Evolutionary conservation across 2,329 filamentous ascomycete species (phyloP).

Genomic region (Talaromyces sp.): DNA sequence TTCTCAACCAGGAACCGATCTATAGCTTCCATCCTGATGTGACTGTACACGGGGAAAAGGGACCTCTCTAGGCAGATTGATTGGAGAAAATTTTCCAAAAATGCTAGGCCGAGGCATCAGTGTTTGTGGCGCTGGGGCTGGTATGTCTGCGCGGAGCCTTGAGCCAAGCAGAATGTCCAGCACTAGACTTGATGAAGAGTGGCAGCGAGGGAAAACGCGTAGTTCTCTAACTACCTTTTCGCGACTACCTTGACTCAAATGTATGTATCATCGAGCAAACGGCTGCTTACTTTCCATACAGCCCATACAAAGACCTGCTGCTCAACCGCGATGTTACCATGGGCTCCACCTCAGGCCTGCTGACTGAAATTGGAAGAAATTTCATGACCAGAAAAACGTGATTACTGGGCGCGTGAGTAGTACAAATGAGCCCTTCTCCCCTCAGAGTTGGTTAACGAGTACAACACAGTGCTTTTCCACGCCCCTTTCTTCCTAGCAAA

Average conservation of each 20-base stretch:
- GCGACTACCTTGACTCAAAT: background rate
- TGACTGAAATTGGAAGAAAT: background rate
- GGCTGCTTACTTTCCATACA: background rate
- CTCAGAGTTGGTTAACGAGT: background rate
- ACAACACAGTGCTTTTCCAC: background rate
- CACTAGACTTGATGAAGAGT: background rate
- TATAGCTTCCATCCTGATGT: background rate
- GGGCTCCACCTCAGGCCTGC: conserved; percentile 5
- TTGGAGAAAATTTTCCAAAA: background rate
- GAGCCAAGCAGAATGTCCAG: background rate
- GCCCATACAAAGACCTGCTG: background rate
- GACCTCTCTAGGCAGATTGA: background rate
- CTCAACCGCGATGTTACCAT: conserved; percentile 15
- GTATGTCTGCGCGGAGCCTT: background rate
- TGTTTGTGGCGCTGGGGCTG: background rate
- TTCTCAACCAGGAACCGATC: background rate
- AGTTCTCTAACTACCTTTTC: background rate
- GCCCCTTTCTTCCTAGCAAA: background rate
- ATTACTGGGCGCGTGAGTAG: background rate
- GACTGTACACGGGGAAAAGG: conserved; percentile 9
- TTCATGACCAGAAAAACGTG: background rate
- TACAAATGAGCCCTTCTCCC: background rate
- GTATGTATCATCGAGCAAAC: background rate
- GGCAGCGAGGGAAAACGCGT: background rate
- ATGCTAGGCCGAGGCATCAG: background rate